Evolutionary conservation across 2,329 filamentous ascomycete genomes (phyloP).

Genomic region (Cyphellophora attinorum): DNA sequence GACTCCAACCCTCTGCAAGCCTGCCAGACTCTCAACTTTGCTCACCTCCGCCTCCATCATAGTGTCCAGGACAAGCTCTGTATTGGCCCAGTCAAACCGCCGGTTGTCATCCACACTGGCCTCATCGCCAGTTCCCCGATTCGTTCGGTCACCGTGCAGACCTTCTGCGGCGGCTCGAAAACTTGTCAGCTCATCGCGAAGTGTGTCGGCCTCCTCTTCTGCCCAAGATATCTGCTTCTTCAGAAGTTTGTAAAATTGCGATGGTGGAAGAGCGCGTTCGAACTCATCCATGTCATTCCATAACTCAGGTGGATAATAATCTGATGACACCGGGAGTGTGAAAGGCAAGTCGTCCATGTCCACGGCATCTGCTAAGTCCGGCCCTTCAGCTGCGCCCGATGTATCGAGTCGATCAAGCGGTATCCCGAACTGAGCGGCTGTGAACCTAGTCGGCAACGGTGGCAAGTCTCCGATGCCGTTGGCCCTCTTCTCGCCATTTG

Average conservation of each 20-base stretch:
- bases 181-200: slow-evolving; percentile 25
- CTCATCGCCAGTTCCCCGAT: slow-evolving; percentile 11
- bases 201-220: slow-evolving; percentile 29
- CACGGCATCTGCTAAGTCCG: slow-evolving; percentile 16
- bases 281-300: slow-evolving; percentile 31
- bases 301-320: slow-evolving; percentile 26
- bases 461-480: slow-evolving; percentile 15
- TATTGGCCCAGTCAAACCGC: slow-evolving; percentile 11
- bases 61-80: slow-evolving; percentile 15
- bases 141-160: slow-evolving; percentile 10
- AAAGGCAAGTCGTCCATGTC: slow-evolving; percentile 27
- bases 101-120: slow-evolving; percentile 15
- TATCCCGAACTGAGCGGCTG: slow-evolving; percentile 11
- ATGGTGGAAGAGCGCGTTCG: slow-evolving; percentile 31
- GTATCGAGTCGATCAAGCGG: slow-evolving; percentile 21
- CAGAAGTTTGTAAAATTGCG: slow-evolving; percentile 34
- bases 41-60: slow-evolving; percentile 10
- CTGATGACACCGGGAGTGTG: slow-evolving; percentile 19
- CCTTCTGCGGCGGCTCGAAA: slow-evolving; percentile 14
- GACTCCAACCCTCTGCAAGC: no score
- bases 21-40: background rate
- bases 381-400: slow-evolving; percentile 17
- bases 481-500: slow-evolving; percentile 14
- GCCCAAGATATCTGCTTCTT: slow-evolving; percentile 40
- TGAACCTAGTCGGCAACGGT: slow-evolving; percentile 14